Base-by-base conservation (phyloP, 768 basidiomycete species). In the Phlebiopsis gigantea region DNA sequence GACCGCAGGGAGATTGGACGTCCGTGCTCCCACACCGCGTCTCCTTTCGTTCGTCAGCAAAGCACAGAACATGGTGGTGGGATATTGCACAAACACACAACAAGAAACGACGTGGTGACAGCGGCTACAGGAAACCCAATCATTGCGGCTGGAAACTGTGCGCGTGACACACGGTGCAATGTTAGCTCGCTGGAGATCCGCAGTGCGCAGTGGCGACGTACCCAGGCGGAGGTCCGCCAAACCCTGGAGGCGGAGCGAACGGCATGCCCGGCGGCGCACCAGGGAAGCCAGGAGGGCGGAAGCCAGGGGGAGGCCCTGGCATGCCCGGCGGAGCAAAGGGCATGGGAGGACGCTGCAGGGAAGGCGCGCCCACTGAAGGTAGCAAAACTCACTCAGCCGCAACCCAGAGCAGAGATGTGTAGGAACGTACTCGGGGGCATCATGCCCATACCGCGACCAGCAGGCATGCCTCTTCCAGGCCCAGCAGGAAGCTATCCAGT, bases 401-500 rank as follows among this genome's bases (percentile, higher is more conserved):
- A 54, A 41, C 5, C 22, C 57, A 54, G 50, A 14, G 57, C 58
- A 44, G 41, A 12, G n/a, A 50, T n/a, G 48, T 30, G 24, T 22
- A 15, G 48, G 45, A 47, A 78, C 87, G 56, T 69, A 90, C 89
- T 82, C 1, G 89, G 87, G 55, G 89, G 90, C 83, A 91, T 84
- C 89, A 92, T 93, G 55, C 93, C 92, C 84, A 98, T 96, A 56
- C 96, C 96, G 64, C 96, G 87, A 63, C 96, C 95, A 42, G 95
- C 96, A 69, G 95, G 93, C 79, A 93, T 87, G 63, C 95, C 96
- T 60, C 92, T 85, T 61, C 96, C 96, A 68, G 96, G 93, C 52
- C 96, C 96, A 60, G 80, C 79, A 62, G 90, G 84, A 61, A 93
- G 79, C 91, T 94, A 56, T 60, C 46, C 45, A 63, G 24, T 29